Conservation (phyloP, 139 green algal genomes). For the Ettlia oleoabundans region DNA sequence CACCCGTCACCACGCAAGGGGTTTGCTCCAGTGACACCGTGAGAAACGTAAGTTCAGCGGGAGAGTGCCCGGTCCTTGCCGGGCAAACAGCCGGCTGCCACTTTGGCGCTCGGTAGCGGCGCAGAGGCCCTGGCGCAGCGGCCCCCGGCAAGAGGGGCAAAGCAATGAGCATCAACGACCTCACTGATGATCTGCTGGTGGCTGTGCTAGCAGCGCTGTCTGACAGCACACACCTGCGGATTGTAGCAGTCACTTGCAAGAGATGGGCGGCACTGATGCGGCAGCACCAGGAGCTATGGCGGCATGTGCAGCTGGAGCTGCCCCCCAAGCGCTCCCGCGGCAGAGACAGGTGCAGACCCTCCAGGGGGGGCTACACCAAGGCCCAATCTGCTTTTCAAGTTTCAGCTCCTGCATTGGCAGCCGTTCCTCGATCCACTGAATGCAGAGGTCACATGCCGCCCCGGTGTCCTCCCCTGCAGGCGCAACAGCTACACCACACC, state of each 20-base stretch:
- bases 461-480: background rate
- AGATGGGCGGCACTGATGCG: conserved; percentile 1
- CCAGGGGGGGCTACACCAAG: background rate
- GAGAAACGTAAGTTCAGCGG: no score
- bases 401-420: background rate
- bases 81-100: background rate
- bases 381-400: background rate
- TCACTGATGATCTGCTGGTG: conserved; percentile 14
- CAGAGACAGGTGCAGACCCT: background rate
- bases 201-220: background rate
- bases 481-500: conserved; percentile 30
- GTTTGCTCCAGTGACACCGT: no score
- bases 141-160: no score
- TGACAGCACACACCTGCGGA: conserved; percentile 7
- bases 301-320: background rate
- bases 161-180: background rate
- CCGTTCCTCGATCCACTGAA: background rate
- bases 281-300: conserved; percentile 3
- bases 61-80: no score
- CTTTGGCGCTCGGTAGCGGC: background rate
- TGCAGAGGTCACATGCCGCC: background rate
- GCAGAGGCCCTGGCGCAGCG: no score
- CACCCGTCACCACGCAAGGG: no score
- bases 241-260: background rate
- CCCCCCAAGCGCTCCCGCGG: conserved; percentile 17